Conservation (phyloP, 345 rosid species). For the Lepidium aucheri region DNA sequence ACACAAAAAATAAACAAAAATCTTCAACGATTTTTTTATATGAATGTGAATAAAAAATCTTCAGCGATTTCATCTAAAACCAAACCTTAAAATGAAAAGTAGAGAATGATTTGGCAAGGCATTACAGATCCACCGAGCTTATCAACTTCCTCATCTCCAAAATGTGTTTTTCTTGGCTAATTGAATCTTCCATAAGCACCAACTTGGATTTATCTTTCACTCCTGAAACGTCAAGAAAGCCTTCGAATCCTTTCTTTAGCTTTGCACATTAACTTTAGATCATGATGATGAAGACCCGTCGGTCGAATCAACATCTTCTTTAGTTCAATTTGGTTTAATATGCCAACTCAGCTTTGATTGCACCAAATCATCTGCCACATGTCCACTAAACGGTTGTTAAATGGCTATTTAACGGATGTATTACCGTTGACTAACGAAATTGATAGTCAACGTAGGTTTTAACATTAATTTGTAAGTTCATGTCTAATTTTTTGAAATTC, state of each 20-base stretch:
- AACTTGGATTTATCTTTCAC: conserved; percentile 61
- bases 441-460: too few relatives aligned
- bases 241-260: conserved; percentile 86
- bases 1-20: conserved; percentile 12
- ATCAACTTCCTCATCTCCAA: conserved; percentile 83
- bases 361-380: too few relatives aligned
- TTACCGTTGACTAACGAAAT: too few relatives aligned
- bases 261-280: conserved; percentile 74
- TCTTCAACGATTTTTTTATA: too few relatives aligned
- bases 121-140: conserved; percentile 72
- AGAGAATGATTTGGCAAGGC: neutral
- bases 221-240: conserved; percentile 74
- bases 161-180: conserved; percentile 73
- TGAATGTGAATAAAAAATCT: too few relatives aligned
- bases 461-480: too few relatives aligned
- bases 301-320: conserved; percentile 78
- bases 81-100: neutral
- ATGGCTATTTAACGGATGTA: too few relatives aligned
- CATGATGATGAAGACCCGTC: conserved; percentile 81
- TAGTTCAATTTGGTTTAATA: conserved; percentile 37
- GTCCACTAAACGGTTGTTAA: too few relatives aligned
- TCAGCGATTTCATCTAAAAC: neutral
- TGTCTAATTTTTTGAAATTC: too few relatives aligned
- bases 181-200: conserved; percentile 69
- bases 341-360: too few relatives aligned